Evolutionary conservation across 345 rosid species (phyloP), one percentile per base, ranked within the genome.

Genomic region (Melaleuca alternifolia): DNA sequence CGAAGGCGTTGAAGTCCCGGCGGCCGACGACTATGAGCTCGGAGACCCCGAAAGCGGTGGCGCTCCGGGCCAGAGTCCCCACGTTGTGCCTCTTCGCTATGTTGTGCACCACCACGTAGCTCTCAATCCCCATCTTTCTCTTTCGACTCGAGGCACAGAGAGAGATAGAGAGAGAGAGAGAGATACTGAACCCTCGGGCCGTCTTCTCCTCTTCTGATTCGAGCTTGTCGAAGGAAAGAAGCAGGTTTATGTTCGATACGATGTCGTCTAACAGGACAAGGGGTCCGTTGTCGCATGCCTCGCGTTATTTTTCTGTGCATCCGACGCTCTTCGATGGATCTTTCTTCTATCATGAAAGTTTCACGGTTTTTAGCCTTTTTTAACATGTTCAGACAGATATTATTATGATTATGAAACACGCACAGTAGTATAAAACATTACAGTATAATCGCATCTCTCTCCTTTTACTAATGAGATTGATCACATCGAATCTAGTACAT

Each of bases 31-130:
- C 93, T 14, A 97, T 95, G 26, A 97, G 86, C 92, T 97, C 99
- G 52, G 93, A 91, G 10, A 96, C 99, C 56, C 99, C 99, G 79
- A 96, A 97, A 1, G 99, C 98, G 13, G 99, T 96, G 21, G 98
- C 98, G 92, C 98, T 96, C 46, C 99, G 92, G 44, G 99, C 98
- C 84, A 96, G 91, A 0, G 99, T 97, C 1, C 99, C 99, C 13
- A 96, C 93, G 98, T 97, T 97, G 94, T 96, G 99, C 85, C 98
- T 90, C 91, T 97, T 97, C 18, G 99, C 99, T 88, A 97, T 91
- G 94, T 97, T 96, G 95, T 97, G 99, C 15, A 97, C 96, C 86
- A 97, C 91, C 83, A 96, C 96, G 88, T 94, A 96, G 93, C 99
- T 93, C 87, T 97, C 96, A 15, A 92, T 87, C 89, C 37, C 97